phyloP scores from a whole-genome alignment of 768 basidiomycete species.

The Pleurotus platypus region DNA sequence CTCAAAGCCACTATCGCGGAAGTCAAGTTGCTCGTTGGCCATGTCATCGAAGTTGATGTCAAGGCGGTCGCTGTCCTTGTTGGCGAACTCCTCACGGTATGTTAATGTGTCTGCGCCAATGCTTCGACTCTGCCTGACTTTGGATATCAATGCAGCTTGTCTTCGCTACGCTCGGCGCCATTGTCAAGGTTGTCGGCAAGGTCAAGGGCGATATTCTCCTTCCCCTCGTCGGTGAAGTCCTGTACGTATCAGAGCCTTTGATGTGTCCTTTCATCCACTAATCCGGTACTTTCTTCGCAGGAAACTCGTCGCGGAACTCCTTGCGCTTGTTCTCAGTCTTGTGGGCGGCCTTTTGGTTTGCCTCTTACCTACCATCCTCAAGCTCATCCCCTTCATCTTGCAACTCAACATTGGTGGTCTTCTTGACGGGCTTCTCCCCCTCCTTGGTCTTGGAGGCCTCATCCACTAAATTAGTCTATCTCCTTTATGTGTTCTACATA shows the following conservation, averaged over 20 bases:
- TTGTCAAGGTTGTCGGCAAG: constrained; percentile 9
- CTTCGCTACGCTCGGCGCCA: constrained; percentile 12
- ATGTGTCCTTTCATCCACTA: background rate
- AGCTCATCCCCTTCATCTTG: constrained; percentile 12
- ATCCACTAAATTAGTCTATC: too few relatives aligned
- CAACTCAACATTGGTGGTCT: constrained; percentile 14
- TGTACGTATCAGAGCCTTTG: constrained; percentile 6
- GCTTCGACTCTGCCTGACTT: background rate
- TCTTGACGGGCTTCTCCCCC: constrained; percentile 14
- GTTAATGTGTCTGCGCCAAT: background rate
- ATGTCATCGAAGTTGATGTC: constrained; percentile 13
- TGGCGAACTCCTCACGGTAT: constrained; percentile 16
- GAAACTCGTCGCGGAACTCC: constrained; percentile 12
- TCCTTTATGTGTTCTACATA: too few relatives aligned
- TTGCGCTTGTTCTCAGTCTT: constrained; percentile 12
- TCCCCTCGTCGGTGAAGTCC: constrained; percentile 12
- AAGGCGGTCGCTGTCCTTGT: constrained; percentile 13
- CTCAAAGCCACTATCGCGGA: constrained; percentile 12
- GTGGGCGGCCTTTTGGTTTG: constrained; percentile 15
- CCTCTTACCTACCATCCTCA: constrained; percentile 13
- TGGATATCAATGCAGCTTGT: constrained; percentile 14
- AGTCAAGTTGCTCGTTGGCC: constrained; percentile 12
- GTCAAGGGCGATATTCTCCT: constrained; percentile 10
- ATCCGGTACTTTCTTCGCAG: background rate
- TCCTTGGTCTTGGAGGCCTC: background rate